These are phyloP conservation scores for Amphicarpaea edgeworthii DNA, from an alignment of 306 rosid genomes.

Conservation along the genomic window DNA sequence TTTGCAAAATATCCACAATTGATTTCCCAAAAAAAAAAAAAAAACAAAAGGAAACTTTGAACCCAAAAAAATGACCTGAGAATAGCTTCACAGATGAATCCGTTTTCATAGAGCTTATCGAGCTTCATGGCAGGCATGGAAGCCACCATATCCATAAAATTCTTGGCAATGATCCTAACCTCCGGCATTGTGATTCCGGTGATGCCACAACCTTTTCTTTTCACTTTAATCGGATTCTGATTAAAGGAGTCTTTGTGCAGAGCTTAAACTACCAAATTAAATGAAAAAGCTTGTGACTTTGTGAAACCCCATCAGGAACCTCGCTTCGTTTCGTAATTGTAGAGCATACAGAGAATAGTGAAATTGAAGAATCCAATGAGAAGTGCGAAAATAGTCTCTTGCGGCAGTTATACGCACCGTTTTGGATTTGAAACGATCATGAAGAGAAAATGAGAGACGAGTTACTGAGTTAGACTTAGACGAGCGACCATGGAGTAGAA, in stretches of 20 bases:
- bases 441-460: neutral
- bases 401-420: neutral
- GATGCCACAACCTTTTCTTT: neutral
- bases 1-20: neutral
- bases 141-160: constrained; percentile 99
- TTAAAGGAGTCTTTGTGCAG: neutral
- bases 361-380: constrained; percentile 1
- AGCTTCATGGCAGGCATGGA: constrained; percentile 96
- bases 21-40: neutral
- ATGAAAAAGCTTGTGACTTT: neutral
- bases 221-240: constrained; percentile 26
- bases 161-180: constrained; percentile 92
- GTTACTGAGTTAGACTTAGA: too few relatives aligned
- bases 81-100: constrained; percentile 97
- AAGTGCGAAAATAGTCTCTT: neutral
- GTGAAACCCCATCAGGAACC: constrained; percentile 6
- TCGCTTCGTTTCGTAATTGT: neutral
- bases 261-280: constrained; percentile 21
- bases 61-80: constrained; percentile 66
- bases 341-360: neutral
- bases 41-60: neutral
- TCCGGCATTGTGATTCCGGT: constrained; percentile 80
- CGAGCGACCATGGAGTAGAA: too few relatives aligned
- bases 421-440: neutral
- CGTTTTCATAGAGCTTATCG: constrained; percentile 79